phyloP scores from a whole-genome alignment of 2,329 filamentous ascomycete species.

The Ophiocordyceps sinensis region DNA sequence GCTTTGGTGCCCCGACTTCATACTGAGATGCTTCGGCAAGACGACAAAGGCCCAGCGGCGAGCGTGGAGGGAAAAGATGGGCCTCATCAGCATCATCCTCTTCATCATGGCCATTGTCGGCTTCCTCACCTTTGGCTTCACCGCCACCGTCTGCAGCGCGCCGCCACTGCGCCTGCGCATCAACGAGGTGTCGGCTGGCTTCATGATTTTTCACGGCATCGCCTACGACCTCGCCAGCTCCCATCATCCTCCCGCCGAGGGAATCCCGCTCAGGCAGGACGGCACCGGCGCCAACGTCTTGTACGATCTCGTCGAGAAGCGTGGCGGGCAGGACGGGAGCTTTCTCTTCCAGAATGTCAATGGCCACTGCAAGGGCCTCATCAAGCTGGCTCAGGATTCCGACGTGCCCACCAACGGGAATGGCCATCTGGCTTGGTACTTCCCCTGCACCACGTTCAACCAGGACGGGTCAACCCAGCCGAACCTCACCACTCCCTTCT shows the following conservation, averaged over 20 bases:
- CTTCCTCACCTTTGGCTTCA: constrained; percentile 95
- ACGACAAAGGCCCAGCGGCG: constrained; percentile 72
- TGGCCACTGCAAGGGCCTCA: constrained; percentile 84
- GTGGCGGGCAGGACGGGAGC: constrained; percentile 83
- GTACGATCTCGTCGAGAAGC: constrained; percentile 68
- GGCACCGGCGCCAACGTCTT: constrained; percentile 59
- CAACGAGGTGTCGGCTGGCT: constrained; percentile 68
- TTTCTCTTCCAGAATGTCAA: constrained; percentile 99
- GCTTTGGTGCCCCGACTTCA: constrained; percentile 82
- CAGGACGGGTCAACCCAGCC: constrained; percentile 77
- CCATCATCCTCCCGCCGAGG: constrained; percentile 63
- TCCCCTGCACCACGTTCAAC: constrained; percentile 81
- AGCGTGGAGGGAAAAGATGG: constrained; percentile 97
- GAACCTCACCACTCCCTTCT: constrained; percentile 61
- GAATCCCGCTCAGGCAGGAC: constrained; percentile 45
- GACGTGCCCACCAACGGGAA: constrained; percentile 64
- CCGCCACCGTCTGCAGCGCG: constrained; percentile 65
- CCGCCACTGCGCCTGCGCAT: constrained; percentile 60
- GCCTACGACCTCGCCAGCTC: constrained; percentile 75
- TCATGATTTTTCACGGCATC: constrained; percentile 91
- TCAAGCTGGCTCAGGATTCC: constrained; percentile 55
- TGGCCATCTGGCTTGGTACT: constrained; percentile 84
- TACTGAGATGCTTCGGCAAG: constrained; percentile 77
- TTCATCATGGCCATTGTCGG: constrained; percentile 79
- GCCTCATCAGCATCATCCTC: constrained; percentile 84